These are phyloP conservation scores for Glycine soja DNA, from an alignment of 306 rosid genomes.

Conservation along the genomic window DNA sequence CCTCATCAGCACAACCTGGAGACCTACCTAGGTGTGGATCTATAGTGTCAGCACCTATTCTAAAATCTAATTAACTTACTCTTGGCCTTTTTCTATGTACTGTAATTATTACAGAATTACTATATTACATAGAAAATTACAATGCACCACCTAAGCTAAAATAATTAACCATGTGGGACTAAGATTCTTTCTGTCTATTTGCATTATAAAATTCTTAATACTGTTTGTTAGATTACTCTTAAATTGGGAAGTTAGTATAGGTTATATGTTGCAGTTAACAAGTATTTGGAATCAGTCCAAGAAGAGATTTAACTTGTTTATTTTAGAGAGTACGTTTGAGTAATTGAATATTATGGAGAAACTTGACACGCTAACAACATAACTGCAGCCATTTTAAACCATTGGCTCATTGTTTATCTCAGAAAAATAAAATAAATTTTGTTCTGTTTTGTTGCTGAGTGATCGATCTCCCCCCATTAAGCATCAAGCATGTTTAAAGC, in stretches of 20 bases:
- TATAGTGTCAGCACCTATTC: conserved; percentile 21
- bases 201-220: conserved; percentile 1
- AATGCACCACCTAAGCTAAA: conserved; percentile 40
- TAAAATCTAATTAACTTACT: not conserved
- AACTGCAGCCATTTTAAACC: conserved; percentile 42
- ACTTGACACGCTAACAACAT: conserved; percentile 45
- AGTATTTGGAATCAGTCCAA: conserved; percentile 40
- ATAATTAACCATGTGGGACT: conserved; percentile 28
- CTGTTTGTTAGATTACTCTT: conserved; percentile 22
- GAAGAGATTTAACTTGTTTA: conserved; percentile 15
- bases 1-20: conserved; percentile 57
- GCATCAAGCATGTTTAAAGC: not conserved
- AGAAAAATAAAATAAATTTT: not conserved
- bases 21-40: conserved; percentile 37
- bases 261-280: conserved; percentile 42
- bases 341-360: conserved; percentile 36
- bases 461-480: conserved; percentile 30
- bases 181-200: conserved; percentile 38
- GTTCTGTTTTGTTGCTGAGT: conserved; percentile 32
- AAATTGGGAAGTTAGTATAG: conserved; percentile 42
- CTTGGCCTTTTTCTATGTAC: not conserved
- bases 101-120: conserved; percentile 15
- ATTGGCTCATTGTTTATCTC: conserved; percentile 11
- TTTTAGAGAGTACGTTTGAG: conserved; percentile 5
- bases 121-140: conserved; percentile 22